phyloP scores from a whole-genome alignment of 306 rosid species.

The Lithocarpus polystachyus region DNA sequence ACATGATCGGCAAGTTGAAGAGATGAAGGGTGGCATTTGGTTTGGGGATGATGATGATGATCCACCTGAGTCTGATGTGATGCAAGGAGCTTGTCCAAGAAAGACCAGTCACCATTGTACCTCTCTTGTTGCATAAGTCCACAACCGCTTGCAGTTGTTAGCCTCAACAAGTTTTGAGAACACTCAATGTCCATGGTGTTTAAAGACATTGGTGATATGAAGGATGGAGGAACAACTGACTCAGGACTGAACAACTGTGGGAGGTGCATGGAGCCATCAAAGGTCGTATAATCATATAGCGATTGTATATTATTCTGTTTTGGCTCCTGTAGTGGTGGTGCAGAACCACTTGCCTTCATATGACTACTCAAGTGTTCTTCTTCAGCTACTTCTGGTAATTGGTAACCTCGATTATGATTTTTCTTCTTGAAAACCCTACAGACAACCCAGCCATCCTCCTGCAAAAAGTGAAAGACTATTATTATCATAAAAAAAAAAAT shows the following conservation, averaged over 20 bases:
- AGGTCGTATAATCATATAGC: conserved; percentile 36
- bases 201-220: conserved; percentile 34
- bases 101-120: conserved; percentile 72
- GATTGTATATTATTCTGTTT: conserved; percentile 55
- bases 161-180: conserved; percentile 62
- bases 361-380: conserved; percentile 30
- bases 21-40: conserved; percentile 27
- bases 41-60: conserved; percentile 25
- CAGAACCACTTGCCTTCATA: conserved; percentile 45
- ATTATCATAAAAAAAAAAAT: no score
- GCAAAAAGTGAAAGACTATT: conserved; percentile 9
- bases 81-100: conserved; percentile 83
- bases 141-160: conserved; percentile 33
- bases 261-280: conserved; percentile 72
- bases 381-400: conserved; percentile 43
- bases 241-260: conserved; percentile 91
- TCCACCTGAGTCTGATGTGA: conserved; percentile 10
- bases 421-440: conserved; percentile 96
- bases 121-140: conserved; percentile 51
- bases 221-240: conserved; percentile 24
- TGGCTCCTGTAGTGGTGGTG: conserved; percentile 39
- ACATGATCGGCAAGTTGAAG: conserved; percentile 23
- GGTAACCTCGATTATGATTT: conserved; percentile 53
- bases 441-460: conserved; percentile 99
- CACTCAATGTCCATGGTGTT: conserved; percentile 60